These are phyloP conservation scores for Kodamaea sp. DNA, from an alignment of 1,139 yeast species.

Conservation along the genomic window DNA sequence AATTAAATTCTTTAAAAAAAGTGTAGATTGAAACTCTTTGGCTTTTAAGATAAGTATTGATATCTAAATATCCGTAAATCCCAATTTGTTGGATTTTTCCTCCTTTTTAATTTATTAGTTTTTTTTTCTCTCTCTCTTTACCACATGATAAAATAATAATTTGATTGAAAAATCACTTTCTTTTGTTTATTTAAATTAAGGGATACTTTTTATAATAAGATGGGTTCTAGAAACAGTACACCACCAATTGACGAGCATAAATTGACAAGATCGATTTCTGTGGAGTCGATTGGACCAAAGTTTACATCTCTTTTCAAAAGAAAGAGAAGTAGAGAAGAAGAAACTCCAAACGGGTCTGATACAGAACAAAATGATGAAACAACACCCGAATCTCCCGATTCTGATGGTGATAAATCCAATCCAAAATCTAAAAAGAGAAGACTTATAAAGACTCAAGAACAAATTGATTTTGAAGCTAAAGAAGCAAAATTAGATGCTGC, in stretches of 20 bases:
- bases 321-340: conserved; percentile 26
- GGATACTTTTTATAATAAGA: neutral
- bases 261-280: conserved; percentile 33
- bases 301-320: conserved; percentile 38
- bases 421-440: conserved; percentile 5
- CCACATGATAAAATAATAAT: too few species aligned
- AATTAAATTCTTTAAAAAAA: too few species aligned
- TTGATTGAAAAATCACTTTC: too few species aligned
- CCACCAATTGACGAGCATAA: conserved; percentile 1
- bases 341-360: conserved; percentile 15
- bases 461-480: conserved; percentile 40
- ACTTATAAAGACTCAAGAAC: conserved; percentile 23
- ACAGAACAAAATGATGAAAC: conserved; percentile 9
- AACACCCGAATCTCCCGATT: neutral
- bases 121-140: too few species aligned
- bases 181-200: neutral
- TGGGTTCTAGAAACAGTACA: conserved; percentile 1
- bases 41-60: too few species aligned
- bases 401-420: conserved; percentile 9
- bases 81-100: too few species aligned
- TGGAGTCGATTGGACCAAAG: conserved; percentile 41
- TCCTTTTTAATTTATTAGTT: too few species aligned
- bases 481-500: conserved; percentile 57
- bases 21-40: too few species aligned
- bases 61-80: too few species aligned